Evolutionary conservation across 495 filamentous ascomycete species (phyloP), one percentile per base, ranked within the genome.

Genomic region (Penicillium bialowiezense): DNA sequence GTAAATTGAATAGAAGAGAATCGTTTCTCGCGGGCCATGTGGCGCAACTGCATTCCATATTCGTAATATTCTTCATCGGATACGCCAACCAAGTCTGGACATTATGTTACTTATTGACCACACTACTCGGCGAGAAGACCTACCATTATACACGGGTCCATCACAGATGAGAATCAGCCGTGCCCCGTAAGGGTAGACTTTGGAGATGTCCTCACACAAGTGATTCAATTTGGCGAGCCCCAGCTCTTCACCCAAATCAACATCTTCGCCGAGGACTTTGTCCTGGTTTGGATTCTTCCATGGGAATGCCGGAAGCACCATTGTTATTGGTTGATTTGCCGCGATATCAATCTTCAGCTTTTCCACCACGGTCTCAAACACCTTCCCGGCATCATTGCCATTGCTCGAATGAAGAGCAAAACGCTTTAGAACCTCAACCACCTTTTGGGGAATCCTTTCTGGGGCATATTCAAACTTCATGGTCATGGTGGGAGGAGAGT

Each of bases 131-230:
- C 23, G 8, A 26, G 23, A 26, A 15, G 4, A 2, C 45, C 20
- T 32, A 48, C 45, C 45, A 24, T 48, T 48, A 32, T 48, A 48
- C 28, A 48, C 45, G 3, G 35, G 36, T 31, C 45, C 45, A 18
- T 48, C 45, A 17, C 45, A 48, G 1, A 48, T 40, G 36, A 48
- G 45, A n/a, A 48, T 48, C 8, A 48, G 45, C 15, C 45, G 35
- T 6, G 45, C 26, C 13, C 45, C 45, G n/a, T 48, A 48, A 29
- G 45, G 45, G n/a, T 48, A 48, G 26, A 48, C 35, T 23, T 38
- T 40, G 15, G 45, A 48, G 18, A 48, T 48, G 17, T 48, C 45
- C 8, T 40, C 45, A 9, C 45, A 48, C 18, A 48, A n/a, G 23
- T 48, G 45, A 39, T 48, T 40, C 26, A 48, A 32, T n/a, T 13